These are phyloP conservation scores for Poa pratensis DNA, from an alignment of 176 grass and related monocot genomes.

Conservation along the genomic window DNA sequence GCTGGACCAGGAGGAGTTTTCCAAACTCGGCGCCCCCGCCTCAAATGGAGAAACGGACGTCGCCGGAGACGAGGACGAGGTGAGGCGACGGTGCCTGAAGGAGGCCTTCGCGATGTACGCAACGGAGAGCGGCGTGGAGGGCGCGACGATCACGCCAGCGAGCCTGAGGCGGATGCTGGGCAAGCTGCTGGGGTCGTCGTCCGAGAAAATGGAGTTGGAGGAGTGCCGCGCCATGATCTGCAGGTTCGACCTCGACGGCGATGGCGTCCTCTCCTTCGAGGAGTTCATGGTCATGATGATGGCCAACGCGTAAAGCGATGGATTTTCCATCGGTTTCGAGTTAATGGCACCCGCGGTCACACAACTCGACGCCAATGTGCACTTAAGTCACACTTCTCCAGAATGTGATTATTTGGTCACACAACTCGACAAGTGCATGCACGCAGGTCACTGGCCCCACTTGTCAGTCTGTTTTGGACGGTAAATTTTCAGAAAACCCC, in stretches of 20 bases:
- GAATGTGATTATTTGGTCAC: too few relatives aligned
- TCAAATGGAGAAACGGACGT: not conserved
- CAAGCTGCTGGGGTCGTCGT: constrained; percentile 39
- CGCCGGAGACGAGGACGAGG: not conserved
- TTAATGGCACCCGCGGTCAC: too few relatives aligned
- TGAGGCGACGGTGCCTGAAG: constrained; percentile 41
- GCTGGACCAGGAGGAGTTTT: constrained; percentile 50
- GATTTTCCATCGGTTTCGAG: not conserved
- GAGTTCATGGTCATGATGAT: constrained; percentile 78
- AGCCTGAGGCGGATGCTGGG: constrained; percentile 65
- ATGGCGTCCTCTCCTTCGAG: constrained; percentile 64
- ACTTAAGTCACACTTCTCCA: too few relatives aligned
- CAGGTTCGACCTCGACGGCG: constrained; percentile 71
- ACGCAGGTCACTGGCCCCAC: too few relatives aligned
- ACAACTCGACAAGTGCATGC: too few relatives aligned
- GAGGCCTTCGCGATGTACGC: constrained; percentile 73
- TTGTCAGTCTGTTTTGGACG: too few relatives aligned
- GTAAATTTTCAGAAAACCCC: too few relatives aligned
- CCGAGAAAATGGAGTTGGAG: constrained; percentile 33
- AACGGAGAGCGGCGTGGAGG: not conserved
- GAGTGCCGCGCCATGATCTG: constrained; percentile 71
- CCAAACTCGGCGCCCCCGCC: not conserved
- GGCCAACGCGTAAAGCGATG: constrained; percentile 6
- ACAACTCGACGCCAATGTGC: too few relatives aligned
- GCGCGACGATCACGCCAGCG: constrained; percentile 50